Percentiles rank a stretch among this genome's conserved stretches.
Evolutionary conservation across 495 filamentous ascomycete species (phyloP).

Genomic region (Recurvomyces mirabilis): DNA sequence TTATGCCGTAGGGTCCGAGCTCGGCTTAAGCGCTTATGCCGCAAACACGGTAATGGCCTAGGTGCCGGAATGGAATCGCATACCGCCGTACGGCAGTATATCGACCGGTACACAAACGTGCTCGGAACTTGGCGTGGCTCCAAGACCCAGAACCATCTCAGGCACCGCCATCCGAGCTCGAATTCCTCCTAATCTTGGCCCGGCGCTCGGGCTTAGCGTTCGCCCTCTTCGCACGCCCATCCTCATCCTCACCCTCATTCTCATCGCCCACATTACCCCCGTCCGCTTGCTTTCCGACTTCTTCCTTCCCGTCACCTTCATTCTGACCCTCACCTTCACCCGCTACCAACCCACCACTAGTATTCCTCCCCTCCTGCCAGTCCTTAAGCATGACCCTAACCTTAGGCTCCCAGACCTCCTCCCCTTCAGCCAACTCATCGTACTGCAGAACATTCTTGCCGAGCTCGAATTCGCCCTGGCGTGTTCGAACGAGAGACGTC

Average conservation of each 20-base stretch:
- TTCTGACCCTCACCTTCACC: slow-evolving; percentile 9
- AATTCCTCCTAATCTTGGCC: too few species aligned
- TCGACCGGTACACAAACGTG: too few species aligned
- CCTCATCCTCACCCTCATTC: background rate
- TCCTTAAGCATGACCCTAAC: slow-evolving; percentile 51
- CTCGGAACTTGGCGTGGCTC: too few species aligned
- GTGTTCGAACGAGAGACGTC: slow-evolving; percentile 68
- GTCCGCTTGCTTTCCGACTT: background rate
- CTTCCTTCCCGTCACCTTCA: background rate
- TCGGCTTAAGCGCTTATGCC: too few species aligned
- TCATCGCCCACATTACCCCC: background rate
- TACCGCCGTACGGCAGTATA: too few species aligned
- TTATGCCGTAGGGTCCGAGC: too few species aligned
- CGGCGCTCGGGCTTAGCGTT: too few species aligned
- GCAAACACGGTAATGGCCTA: too few species aligned
- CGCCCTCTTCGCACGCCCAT: background rate
- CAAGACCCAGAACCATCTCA: background rate
- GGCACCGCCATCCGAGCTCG: background rate
- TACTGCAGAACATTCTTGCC: slow-evolving; percentile 70
- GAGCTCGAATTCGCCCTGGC: slow-evolving; percentile 69
- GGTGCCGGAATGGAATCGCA: too few species aligned
- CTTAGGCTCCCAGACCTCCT: slow-evolving; percentile 73
- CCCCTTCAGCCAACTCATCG: slow-evolving; percentile 62
- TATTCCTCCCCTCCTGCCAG: slow-evolving; percentile 42
- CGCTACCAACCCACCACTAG: background rate